Conservation (phyloP, 192 early-diverging fungal genomes). For the Spinellus fusiger region DNA sequence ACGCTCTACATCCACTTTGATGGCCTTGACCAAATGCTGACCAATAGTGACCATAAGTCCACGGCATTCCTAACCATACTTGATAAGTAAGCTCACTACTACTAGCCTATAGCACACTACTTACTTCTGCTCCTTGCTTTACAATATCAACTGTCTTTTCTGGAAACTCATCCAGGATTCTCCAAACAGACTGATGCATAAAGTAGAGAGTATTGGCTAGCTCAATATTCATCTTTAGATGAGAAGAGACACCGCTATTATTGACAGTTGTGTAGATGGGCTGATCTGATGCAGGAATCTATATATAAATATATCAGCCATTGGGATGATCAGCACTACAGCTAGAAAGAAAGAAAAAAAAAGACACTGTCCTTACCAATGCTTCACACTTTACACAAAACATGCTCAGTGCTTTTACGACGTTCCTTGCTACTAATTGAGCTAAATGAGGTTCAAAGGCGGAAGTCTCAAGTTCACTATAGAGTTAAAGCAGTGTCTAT, state of each 20-base stretch:
- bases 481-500: background rate
- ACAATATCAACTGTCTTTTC: slow-evolving; percentile 44
- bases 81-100: background rate
- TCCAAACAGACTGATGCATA: slow-evolving; percentile 57
- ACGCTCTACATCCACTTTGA: slow-evolving; percentile 48
- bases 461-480: slow-evolving; percentile 57
- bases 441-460: slow-evolving; percentile 56
- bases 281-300: slow-evolving; percentile 24
- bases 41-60: slow-evolving; percentile 48
- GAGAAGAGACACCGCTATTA: slow-evolving; percentile 22
- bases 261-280: slow-evolving; percentile 19
- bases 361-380: slow-evolving; percentile 39
- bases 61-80: slow-evolving; percentile 35
- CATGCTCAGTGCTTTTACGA: slow-evolving; percentile 51
- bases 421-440: slow-evolving; percentile 47
- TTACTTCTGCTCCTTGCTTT: slow-evolving; percentile 46
- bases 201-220: slow-evolving; percentile 52
- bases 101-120: background rate
- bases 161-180: slow-evolving; percentile 51
- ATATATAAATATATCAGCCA: background rate
- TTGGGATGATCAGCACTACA: too few species aligned
- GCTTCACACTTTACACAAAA: slow-evolving; percentile 51
- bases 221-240: slow-evolving; percentile 53
- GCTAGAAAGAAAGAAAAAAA: slow-evolving; percentile 21
- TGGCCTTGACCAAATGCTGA: slow-evolving; percentile 42